A percentile compares a stretch with the other conserved stretches of the same genome.
These are phyloP conservation scores for Eutrema yunnanense DNA, from an alignment of 345 rosid species.

Conservation along the genomic window DNA sequence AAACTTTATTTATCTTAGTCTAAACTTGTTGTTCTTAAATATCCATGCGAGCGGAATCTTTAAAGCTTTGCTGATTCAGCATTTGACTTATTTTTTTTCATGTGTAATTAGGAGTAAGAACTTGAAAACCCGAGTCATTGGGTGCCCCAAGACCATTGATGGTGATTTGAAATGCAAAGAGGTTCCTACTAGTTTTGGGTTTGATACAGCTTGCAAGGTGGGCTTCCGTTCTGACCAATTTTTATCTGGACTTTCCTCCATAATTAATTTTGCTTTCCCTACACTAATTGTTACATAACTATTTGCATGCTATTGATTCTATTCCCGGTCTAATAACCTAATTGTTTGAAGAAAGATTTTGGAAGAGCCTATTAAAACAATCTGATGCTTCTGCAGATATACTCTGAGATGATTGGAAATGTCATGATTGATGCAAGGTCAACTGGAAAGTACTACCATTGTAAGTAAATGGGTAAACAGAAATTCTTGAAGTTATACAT, in stretches of 20 bases:
- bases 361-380: not conserved
- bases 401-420: constrained; percentile 97
- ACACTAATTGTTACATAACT: not conserved
- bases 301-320: not conserved
- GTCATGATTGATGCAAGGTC: constrained; percentile 99
- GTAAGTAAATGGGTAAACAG: constrained; percentile 40
- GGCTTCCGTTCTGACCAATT: not conserved
- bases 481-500: not conserved
- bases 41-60: not conserved
- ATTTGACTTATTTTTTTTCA: not conserved
- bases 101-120: constrained; percentile 57
- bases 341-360: not conserved
- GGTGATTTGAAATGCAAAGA: constrained; percentile 99
- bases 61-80: not conserved
- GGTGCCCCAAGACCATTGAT: constrained; percentile 99
- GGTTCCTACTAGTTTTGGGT: constrained; percentile 97
- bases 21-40: not conserved
- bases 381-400: constrained; percentile 50
- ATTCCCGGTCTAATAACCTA: not conserved
- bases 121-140: constrained; percentile 80
- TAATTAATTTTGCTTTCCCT: not conserved
- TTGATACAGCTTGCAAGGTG: constrained; percentile 99
- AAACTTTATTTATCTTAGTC: not conserved
- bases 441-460: constrained; percentile 95
- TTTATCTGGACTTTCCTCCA: not conserved